Evolutionary conservation across 2,329 filamentous ascomycete species (phyloP).

Genomic region (Sclerotinia sclerotiorum): DNA sequence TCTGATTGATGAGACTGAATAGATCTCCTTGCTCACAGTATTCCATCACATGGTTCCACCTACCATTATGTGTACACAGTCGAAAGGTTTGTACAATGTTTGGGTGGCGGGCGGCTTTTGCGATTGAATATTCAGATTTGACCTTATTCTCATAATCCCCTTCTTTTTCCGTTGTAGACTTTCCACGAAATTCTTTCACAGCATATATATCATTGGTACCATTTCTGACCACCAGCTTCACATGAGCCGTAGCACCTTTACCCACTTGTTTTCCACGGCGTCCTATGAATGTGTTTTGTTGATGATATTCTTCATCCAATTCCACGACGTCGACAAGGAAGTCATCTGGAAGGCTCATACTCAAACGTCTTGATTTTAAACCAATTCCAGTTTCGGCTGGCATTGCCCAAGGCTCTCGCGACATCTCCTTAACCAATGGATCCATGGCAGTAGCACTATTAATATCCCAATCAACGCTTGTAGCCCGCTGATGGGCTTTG

Average conservation of each 20-base stretch:
- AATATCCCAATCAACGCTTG: constrained; percentile 36
- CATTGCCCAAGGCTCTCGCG: constrained; percentile 55
- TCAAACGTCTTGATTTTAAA: constrained; percentile 76
- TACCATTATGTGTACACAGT: constrained; percentile 70
- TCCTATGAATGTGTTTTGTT: constrained; percentile 67
- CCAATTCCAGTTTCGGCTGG: constrained; percentile 70
- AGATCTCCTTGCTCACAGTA: constrained; percentile 83
- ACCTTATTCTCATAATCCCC: constrained; percentile 84
- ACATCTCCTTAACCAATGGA: constrained; percentile 35
- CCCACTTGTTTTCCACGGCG: constrained; percentile 74
- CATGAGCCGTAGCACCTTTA: constrained; percentile 79
- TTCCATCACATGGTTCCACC: constrained; percentile 93
- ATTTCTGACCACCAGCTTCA: constrained; percentile 76
- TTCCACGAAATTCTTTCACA: constrained; percentile 82
- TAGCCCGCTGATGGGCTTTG: constrained; percentile 25
- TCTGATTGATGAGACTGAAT: constrained; percentile 70
- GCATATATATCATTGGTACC: constrained; percentile 68
- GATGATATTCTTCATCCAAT: constrained; percentile 68
- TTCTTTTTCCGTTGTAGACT: constrained; percentile 65
- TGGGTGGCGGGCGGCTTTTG: constrained; percentile 79
- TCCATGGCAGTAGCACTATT: background rate
- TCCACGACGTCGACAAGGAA: constrained; percentile 71
- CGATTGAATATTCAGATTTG: constrained; percentile 86
- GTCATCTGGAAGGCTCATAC: constrained; percentile 70
- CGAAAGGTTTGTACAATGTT: constrained; percentile 78